Base-by-base conservation (phyloP, 805 yeast genomes). In the Blastobotrys americana region DNA sequence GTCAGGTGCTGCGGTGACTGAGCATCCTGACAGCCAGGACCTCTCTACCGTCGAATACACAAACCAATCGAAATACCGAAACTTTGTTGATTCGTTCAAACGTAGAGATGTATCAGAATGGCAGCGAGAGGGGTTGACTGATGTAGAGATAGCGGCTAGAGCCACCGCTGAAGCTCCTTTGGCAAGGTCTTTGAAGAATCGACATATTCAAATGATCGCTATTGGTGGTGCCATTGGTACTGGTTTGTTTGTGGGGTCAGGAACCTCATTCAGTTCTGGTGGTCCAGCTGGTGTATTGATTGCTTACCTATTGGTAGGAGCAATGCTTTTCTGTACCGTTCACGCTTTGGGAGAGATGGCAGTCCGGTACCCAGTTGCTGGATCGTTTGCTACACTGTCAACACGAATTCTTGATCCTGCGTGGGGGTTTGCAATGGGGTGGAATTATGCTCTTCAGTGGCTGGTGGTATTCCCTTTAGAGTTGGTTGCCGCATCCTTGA, bases 221-320 rank as follows among this genome's bases (percentile, higher is more conserved):
- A 69, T 84, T 43, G 90, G 90, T 46, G 87, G 93, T 42, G 81
- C 89, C 42, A 80, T 84, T 48, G 95, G 95, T 56, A 81, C 90
- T 22, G 83, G 83, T 51, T 62, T 78, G 21, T 78, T 75, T 56
- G 64, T 78, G 31, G 74, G 77, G 21, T 65, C 74, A 0, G 79
- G 80, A 16, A 64, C 64, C 22, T 64, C 77, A 4, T 61, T 74
- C 41, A 59, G 63, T 23, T 55, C 54, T 4, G 76, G 75, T 45
- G 77, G 76, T 10, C 74, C 74, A 2, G 84, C 75, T 3, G 77
- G 74, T 46, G 58, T 77, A n/a, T 63, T 84, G 34, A 70, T 82
- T 38, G 80, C 84, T 21, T 79, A 74, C 56, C 63, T 72, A 23
- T 57, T 77, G 41, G 74, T 80, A 63, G 86, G 87, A 25, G 63